Base-by-base conservation (phyloP, 257 asterid species). In the Nicotiana tabacum region DNA sequence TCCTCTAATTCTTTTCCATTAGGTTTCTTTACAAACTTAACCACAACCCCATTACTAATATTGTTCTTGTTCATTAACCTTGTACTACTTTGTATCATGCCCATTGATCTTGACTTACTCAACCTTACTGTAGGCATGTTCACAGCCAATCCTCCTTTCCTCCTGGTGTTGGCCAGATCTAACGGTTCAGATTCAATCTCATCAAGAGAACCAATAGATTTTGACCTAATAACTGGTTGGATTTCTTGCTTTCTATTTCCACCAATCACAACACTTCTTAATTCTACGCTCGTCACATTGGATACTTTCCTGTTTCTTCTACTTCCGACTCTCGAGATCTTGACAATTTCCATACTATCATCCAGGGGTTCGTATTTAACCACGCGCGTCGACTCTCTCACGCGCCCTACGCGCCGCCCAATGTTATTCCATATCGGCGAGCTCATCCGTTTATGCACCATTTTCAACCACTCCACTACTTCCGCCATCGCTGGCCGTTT, bases 401-500 rank as follows among this genome's bases (percentile, higher is more conserved):
- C 86, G 82, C 92, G 83, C 39, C 78, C 94, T 64, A 90, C 93
- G 90, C 94, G 90, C 91, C 93, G 69, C 83, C 93, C 91, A 1
- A 93, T 7, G 9, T 77, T 70, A 8, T 84, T 83, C 85, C 97
- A 91, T 5, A 78, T 61, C n/a, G 80, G 90, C 9, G 61, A 77
- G 4, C 82, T 93, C 77, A 89, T 82, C 21, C 92, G 83, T 18
- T 84, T 84, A 81, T 86, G 83, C 56, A 88, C 93, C 1, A 57
- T 11, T 46, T 92, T 92, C 82, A 95, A 58, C 17, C 90, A 79
- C 60, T 88, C 94, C 86, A 84, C 78, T 86, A 89, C 98, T 85
- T 93, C 98, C 85, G 84, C 90, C 98, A 95, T 95, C 65, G 77
- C 88, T 87, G 98, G 98, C 88, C 98, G 87, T 84, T 83, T 92